Evolutionary conservation across 148 eudicot species (phyloP), one percentile per base, ranked within the genome.

Genomic region (Arbutus unedo): DNA sequence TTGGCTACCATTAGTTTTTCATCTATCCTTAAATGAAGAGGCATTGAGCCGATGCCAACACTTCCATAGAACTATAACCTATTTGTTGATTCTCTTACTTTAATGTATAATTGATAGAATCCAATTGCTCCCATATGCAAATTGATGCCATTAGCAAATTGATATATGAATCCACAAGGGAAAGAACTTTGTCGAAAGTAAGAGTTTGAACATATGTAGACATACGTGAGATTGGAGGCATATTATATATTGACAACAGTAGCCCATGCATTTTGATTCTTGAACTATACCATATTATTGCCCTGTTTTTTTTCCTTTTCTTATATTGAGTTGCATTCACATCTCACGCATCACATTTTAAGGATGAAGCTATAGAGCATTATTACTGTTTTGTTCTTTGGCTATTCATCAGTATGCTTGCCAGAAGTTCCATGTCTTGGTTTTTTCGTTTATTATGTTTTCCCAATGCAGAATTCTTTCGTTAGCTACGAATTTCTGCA

Each of bases 401-500:
- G 25, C 44, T 66, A 11, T 66, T 66, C 44, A 66, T 66, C 71
- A 66, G 31, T 43, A 66, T 11, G 41, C 43, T 66, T 25, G 71
- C 44, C 13, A 6, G 43, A 66, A 66, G 16, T 25, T 66, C 1
- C 31, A 6, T 66, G 11, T 66, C 71, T 66, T 25, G 71, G 71
- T 2, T 25, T 11, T 38, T 70, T 82, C 71, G 49, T 57, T 47
- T 84, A 60, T 18, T 75, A 60, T 81, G 81, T 9, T 84, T 45
- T 75, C 25, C 53, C 76, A 64, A 60, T 92, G 91, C 92, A 96
- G 99, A 94, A 94, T 88, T 94, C 99, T 64, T 94, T 90, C 79
- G 89, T 96, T 81, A 90, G 91, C 87, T 94, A 93, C 82, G 96
- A 91, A 59, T 88, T 92, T 73, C 93, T 96, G 79, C 93, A 94